These are phyloP conservation scores for Diplotaxis tenuifolia DNA, from an alignment of 345 rosid genomes.

Conservation along the genomic window DNA sequence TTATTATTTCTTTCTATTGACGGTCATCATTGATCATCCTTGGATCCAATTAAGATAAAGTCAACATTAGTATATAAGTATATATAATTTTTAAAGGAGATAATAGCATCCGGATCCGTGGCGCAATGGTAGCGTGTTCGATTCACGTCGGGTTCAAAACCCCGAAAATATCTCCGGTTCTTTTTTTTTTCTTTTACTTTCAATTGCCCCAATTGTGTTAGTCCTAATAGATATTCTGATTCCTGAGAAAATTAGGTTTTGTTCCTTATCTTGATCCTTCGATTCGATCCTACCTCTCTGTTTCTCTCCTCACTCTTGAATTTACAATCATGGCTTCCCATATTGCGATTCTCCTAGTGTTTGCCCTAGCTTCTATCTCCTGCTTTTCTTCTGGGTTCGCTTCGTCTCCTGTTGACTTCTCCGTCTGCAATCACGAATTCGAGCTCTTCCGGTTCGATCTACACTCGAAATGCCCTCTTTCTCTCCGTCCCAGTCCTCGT, in stretches of 20 bases:
- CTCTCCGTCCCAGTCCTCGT: conserved; percentile 61
- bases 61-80: background rate
- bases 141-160: conserved; percentile 75
- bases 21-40: too few species aligned
- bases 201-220: conserved; percentile 16
- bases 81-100: too few species aligned
- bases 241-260: conserved; percentile 12
- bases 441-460: conserved; percentile 44
- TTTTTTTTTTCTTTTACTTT: background rate
- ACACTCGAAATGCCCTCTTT: conserved; percentile 55
- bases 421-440: conserved; percentile 51
- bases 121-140: conserved; percentile 99
- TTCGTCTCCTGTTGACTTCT: conserved; percentile 31
- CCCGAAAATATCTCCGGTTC: conserved; percentile 8
- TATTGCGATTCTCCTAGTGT: conserved; percentile 25
- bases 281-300: background rate
- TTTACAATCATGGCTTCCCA: conserved; percentile 22
- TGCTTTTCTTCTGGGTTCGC: conserved; percentile 24
- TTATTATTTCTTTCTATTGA: too few species aligned
- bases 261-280: background rate
- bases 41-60: background rate
- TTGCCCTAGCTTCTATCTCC: conserved; percentile 24
- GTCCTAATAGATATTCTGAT: conserved; percentile 1
- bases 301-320: background rate
- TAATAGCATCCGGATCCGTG: conserved; percentile 57